phyloP scores from a whole-genome alignment of 2,329 filamentous ascomycete species.

The Alternaria dauci region DNA sequence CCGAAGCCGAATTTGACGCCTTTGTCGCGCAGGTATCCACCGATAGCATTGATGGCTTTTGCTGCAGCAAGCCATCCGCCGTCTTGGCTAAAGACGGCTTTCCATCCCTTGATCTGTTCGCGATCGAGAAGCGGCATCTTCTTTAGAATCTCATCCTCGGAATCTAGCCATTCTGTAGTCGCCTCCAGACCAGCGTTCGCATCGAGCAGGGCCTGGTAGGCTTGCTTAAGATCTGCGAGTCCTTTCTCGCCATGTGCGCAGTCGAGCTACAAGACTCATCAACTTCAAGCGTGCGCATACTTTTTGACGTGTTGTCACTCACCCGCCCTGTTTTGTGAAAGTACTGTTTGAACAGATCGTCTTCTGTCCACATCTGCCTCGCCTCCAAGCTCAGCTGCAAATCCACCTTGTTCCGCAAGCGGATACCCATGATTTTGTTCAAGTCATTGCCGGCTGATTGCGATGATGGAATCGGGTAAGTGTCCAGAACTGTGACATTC shows the following conservation, averaged over 20 bases:
- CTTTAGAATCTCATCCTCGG: slow-evolving; percentile 55
- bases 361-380: slow-evolving; percentile 55
- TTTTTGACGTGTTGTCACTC: slow-evolving; percentile 1
- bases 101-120: slow-evolving; percentile 58
- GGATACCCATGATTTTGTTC: slow-evolving; percentile 58
- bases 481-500: slow-evolving; percentile 60
- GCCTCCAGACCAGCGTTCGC: slow-evolving; percentile 46
- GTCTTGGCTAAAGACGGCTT: slow-evolving; percentile 55
- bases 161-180: slow-evolving; percentile 55
- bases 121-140: slow-evolving; percentile 53
- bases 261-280: slow-evolving; percentile 32
- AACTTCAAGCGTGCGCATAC: slow-evolving; percentile 2
- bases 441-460: slow-evolving; percentile 62
- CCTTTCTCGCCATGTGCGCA: slow-evolving; percentile 50
- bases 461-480: slow-evolving; percentile 56
- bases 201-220: slow-evolving; percentile 51
- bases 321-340: slow-evolving; percentile 57
- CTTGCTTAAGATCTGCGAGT: slow-evolving; percentile 43
- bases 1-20: slow-evolving; percentile 57
- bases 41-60: slow-evolving; percentile 59
- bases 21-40: slow-evolving; percentile 48
- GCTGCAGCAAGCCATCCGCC: slow-evolving; percentile 60
- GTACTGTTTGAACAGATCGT: slow-evolving; percentile 56
- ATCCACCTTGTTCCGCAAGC: slow-evolving; percentile 53
- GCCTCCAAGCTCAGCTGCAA: slow-evolving; percentile 44